phyloP scores from a whole-genome alignment of 2,329 filamentous ascomycete species.

The Juglanconis oblonga region DNA sequence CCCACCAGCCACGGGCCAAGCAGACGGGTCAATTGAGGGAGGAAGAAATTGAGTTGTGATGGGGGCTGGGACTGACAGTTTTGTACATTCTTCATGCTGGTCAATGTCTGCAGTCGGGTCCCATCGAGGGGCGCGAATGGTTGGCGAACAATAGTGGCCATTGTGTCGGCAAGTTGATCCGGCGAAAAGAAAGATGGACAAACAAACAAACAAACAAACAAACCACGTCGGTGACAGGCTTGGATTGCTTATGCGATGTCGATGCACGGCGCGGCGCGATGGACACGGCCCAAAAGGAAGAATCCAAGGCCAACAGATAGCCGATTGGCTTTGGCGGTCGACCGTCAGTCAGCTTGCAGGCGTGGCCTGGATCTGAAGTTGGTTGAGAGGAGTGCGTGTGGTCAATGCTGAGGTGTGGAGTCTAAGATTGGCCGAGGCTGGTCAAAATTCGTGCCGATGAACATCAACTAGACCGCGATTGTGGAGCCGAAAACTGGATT shows the following conservation, averaged over 20 bases:
- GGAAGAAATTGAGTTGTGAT: neutral
- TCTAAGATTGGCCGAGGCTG: conserved; percentile 4
- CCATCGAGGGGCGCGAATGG: conserved; percentile 73
- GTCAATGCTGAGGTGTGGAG: conserved; percentile 11
- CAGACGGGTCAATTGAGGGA: neutral
- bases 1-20: neutral
- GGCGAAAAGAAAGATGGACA: neutral
- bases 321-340: conserved; percentile 13
- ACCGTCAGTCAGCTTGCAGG: conserved; percentile 12
- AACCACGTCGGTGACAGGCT: neutral
- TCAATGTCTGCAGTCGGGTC: conserved; percentile 67
- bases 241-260: neutral
- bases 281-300: neutral
- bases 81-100: conserved; percentile 75
- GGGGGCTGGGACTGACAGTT: conserved; percentile 52
- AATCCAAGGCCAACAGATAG: conserved; percentile 8
- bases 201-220: conserved; percentile 16
- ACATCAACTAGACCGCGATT: conserved; percentile 10
- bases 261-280: conserved; percentile 7
- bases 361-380: conserved; percentile 5
- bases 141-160: conserved; percentile 61
- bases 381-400: conserved; percentile 6
- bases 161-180: conserved; percentile 28
- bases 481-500: conserved; percentile 13
- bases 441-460: conserved; percentile 11